These are phyloP conservation scores for Cutaneotrichosporon dermatis DNA, from an alignment of 1,284 basidiomycete genomes.

Conservation along the genomic window DNA sequence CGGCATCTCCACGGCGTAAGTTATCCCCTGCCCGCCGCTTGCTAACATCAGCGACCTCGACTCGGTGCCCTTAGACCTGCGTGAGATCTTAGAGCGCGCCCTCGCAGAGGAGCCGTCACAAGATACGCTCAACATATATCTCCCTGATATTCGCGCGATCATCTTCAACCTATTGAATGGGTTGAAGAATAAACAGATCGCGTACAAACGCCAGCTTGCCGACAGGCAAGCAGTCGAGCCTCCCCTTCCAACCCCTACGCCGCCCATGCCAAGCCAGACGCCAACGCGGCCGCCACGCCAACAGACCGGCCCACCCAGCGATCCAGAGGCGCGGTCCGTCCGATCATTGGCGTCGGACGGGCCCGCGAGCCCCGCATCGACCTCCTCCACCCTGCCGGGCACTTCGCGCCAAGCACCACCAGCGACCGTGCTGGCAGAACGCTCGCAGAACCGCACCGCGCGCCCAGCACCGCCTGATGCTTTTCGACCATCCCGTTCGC, in stretches of 20 bases:
- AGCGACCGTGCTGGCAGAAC: constrained; percentile 33
- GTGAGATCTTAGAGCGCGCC: constrained; percentile 81
- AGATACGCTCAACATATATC: constrained; percentile 79
- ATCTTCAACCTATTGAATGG: constrained; percentile 90
- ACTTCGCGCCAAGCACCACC: background rate
- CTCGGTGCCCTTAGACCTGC: constrained; percentile 81
- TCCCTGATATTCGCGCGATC: constrained; percentile 86
- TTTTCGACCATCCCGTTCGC: constrained; percentile 42
- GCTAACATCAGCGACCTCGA: constrained; percentile 67
- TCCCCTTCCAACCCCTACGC: background rate
- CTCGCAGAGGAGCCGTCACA: constrained; percentile 82
- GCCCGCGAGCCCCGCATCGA: constrained; percentile 18
- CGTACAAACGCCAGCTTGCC: constrained; percentile 53
- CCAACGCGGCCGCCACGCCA: background rate
- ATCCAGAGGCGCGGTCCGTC: background rate
- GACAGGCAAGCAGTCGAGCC: constrained; percentile 21
- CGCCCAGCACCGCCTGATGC: constrained; percentile 47
- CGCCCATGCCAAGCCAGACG: background rate
- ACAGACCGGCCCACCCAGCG: background rate
- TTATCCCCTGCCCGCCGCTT: background rate
- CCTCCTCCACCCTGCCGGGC: constrained; percentile 8
- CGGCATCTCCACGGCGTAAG: constrained; percentile 87
- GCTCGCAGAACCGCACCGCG: constrained; percentile 6
- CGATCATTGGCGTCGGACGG: constrained; percentile 5
- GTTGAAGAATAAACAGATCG: constrained; percentile 81